These are phyloP conservation scores for Halophytophthora batemanensis DNA, from an alignment of 352 stramenopile genomes.

Conservation along the genomic window DNA sequence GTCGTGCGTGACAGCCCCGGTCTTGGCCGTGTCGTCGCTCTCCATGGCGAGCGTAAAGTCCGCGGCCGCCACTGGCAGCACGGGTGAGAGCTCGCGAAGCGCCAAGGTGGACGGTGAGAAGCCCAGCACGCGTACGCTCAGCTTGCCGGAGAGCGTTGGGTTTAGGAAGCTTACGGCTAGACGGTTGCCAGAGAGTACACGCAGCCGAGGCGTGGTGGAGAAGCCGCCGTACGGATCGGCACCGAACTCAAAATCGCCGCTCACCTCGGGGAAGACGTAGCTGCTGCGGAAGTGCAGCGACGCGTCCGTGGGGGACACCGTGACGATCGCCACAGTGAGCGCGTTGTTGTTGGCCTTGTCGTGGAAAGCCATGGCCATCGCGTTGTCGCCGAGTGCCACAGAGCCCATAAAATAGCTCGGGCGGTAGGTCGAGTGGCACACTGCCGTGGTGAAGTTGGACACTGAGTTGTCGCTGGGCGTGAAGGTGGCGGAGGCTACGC, in stretches of 20 bases:
- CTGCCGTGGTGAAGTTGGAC: conserved; percentile 23
- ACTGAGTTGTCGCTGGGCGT: conserved; percentile 9
- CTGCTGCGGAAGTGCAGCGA: conserved; percentile 35
- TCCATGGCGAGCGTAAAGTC: conserved; percentile 32
- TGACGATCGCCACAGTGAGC: conserved; percentile 41
- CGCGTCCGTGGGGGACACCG: conserved; percentile 21
- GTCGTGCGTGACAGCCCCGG: conserved; percentile 33
- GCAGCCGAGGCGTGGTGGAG: conserved; percentile 36
- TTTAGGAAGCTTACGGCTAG: conserved; percentile 69
- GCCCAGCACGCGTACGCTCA: conserved; percentile 44
- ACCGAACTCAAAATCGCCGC: conserved; percentile 43
- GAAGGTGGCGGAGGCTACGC: conserved; percentile 39
- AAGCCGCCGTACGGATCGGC: conserved; percentile 22
- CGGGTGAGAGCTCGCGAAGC: conserved; percentile 48
- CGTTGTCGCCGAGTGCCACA: conserved; percentile 39
- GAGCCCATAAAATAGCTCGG: conserved; percentile 36
- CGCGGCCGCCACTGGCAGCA: conserved; percentile 32
- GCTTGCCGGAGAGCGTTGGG: conserved; percentile 35
- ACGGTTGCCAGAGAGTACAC: conserved; percentile 42
- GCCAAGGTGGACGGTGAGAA: conserved; percentile 39
- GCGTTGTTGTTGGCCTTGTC: conserved; percentile 55
- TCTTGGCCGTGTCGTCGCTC: conserved; percentile 4
- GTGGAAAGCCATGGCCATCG: conserved; percentile 50
- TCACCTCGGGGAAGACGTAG: conserved; percentile 44
- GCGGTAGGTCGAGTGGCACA: conserved; percentile 44